phyloP scores from a whole-genome alignment of 805 yeast species.

The Saturnispora ahearnii region DNA sequence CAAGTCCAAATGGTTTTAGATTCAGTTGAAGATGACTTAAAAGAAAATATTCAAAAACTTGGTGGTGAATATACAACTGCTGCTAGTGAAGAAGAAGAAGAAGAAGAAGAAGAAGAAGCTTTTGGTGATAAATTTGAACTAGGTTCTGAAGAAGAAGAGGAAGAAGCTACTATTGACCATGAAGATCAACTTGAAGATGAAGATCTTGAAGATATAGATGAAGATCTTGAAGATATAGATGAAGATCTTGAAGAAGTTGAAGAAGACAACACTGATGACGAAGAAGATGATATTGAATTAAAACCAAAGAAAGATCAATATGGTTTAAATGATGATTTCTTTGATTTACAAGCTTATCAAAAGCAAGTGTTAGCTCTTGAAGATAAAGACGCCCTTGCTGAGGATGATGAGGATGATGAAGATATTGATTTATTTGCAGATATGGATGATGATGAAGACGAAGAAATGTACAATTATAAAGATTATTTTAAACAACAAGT shows the following conservation, averaged over 20 bases:
- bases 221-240: conserved; percentile 2
- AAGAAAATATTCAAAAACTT: conserved; percentile 41
- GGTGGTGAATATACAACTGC: conserved; percentile 6
- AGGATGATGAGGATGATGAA: conserved; percentile 38
- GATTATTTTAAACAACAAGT: conserved; percentile 50
- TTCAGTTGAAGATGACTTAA: conserved; percentile 57
- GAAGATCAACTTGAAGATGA: conserved; percentile 22
- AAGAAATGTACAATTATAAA: conserved; percentile 45
- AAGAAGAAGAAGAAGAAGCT: conserved; percentile 27
- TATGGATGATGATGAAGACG: conserved; percentile 34
- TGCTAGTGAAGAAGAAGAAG: conserved; percentile 20
- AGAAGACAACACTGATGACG: conserved; percentile 14
- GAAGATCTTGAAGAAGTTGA: not conserved
- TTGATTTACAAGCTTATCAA: conserved; percentile 68
- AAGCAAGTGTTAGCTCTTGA: conserved; percentile 22
- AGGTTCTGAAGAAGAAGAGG: conserved; percentile 22
- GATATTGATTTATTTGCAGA: conserved; percentile 48
- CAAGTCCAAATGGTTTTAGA: conserved; percentile 83
- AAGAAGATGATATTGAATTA: conserved; percentile 15
- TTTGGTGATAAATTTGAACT: conserved; percentile 20
- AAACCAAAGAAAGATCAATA: conserved; percentile 31
- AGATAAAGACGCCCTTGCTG: conserved; percentile 34
- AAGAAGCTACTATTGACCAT: conserved; percentile 18
- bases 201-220: conserved; percentile 32
- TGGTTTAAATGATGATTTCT: conserved; percentile 77